These are phyloP conservation scores for Chloranthus sessilifolius DNA, from an alignment of 164 flowering plant species.

Conservation along the genomic window DNA sequence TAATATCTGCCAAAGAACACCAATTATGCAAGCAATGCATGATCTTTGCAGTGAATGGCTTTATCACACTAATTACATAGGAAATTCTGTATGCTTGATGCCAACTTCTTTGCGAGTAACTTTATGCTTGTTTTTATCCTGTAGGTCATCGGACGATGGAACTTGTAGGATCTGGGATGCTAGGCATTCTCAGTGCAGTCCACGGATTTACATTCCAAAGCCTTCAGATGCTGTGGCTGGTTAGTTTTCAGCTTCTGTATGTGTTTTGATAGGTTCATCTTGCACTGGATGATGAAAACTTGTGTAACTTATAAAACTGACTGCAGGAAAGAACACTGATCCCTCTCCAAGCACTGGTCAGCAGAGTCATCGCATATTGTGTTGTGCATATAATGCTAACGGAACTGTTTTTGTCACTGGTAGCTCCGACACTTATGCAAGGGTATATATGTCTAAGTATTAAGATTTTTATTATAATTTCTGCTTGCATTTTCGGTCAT, in stretches of 20 bases:
- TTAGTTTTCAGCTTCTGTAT: too few species aligned
- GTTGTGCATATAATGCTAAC: conserved; percentile 87
- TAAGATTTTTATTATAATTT: too few species aligned
- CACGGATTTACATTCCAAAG: conserved; percentile 60
- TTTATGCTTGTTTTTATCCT: background rate
- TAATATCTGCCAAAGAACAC: too few species aligned
- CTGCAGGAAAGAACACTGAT: conserved; percentile 51
- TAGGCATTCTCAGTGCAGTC: conserved; percentile 43
- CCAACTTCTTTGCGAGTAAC: conserved; percentile 2
- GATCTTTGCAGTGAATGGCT: background rate
- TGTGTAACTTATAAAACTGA: background rate
- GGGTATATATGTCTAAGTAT: too few species aligned
- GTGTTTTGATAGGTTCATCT: background rate
- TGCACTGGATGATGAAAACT: background rate
- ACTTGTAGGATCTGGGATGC: conserved; percentile 94
- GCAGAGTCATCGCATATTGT: conserved; percentile 64
- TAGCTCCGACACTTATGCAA: conserved; percentile 87
- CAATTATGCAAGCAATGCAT: too few species aligned
- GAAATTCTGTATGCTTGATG: background rate
- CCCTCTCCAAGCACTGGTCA: conserved; percentile 43
- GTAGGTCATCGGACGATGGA: conserved; percentile 93
- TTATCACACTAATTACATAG: background rate
- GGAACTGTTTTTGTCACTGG: conserved; percentile 98
- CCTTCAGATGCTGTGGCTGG: conserved; percentile 52
- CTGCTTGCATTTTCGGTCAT: too few species aligned